These are phyloP conservation scores for Penicillium paneum DNA, from an alignment of 2,329 filamentous ascomycete genomes.

Conservation along the genomic window DNA sequence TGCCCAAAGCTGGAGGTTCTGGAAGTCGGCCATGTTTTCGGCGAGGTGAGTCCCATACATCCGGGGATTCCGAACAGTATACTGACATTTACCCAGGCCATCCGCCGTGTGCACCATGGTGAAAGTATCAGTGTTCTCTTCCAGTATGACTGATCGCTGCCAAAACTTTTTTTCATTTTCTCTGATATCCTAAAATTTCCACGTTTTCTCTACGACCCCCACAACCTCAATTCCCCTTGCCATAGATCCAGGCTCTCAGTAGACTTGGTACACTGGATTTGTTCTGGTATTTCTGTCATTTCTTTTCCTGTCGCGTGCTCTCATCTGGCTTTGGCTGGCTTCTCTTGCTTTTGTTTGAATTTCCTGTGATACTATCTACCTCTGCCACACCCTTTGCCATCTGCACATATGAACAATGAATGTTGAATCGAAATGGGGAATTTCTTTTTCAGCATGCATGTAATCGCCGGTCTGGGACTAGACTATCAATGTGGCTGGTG, in stretches of 20 bases:
- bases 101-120: conserved; percentile 92
- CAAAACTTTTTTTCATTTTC: conserved; percentile 4
- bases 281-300: conserved; percentile 16
- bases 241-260: conserved; percentile 16
- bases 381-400: conserved; percentile 25
- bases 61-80: conserved; percentile 3
- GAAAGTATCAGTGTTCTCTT: conserved; percentile 97
- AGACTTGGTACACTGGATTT: conserved; percentile 20
- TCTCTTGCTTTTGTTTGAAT: conserved; percentile 1
- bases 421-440: conserved; percentile 9
- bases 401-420: conserved; percentile 23
- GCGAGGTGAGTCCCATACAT: conserved; percentile 59
- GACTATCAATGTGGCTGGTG: conserved; percentile 4
- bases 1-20: conserved; percentile 90
- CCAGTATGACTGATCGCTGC: conserved; percentile 63
- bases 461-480: conserved; percentile 1
- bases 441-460: conserved; percentile 5
- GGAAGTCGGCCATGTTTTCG: conserved; percentile 84
- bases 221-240: conserved; percentile 4
- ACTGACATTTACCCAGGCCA: conserved; percentile 56
- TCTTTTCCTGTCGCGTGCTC: conserved; percentile 8
- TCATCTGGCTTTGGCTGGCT: conserved; percentile 9
- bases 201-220: background rate
- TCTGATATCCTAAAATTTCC: conserved; percentile 7
- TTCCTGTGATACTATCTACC: conserved; percentile 11